These are phyloP conservation scores for Penicillium flavigenum DNA, from an alignment of 495 filamentous ascomycete genomes.

Conservation along the genomic window DNA sequence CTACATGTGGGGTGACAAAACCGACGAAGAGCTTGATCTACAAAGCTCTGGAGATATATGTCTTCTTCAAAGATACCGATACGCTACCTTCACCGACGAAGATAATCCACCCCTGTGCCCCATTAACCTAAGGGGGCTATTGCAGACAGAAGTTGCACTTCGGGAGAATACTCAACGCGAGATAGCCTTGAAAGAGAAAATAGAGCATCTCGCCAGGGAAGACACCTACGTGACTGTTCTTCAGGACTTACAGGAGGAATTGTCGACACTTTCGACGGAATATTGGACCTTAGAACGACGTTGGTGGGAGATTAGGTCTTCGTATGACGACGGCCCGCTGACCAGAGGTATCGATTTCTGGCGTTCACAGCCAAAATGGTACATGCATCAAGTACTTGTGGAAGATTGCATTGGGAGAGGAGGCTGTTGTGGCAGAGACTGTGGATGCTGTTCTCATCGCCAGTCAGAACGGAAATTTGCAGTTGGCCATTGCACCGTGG, in stretches of 20 bases:
- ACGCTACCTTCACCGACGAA: not conserved
- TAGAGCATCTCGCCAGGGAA: not conserved
- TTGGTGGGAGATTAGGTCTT: conserved; percentile 5
- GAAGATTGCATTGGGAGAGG: conserved; percentile 11
- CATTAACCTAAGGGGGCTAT: not conserved
- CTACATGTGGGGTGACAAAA: not conserved
- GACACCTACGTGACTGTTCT: not conserved
- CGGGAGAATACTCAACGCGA: conserved; percentile 12
- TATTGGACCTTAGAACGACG: not conserved
- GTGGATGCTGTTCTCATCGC: conserved; percentile 10
- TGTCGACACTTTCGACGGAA: not conserved
- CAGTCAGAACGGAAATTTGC: conserved; percentile 1
- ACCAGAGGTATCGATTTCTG: conserved; percentile 7
- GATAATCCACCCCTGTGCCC: not conserved
- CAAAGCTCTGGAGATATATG: not conserved
- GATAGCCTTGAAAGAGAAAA: conserved; percentile 7
- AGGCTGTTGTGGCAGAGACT: conserved; percentile 10
- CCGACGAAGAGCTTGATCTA: not conserved
- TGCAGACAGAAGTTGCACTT: conserved; percentile 5
- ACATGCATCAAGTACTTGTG: conserved; percentile 8
- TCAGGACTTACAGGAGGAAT: not conserved
- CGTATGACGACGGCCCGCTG: not conserved
- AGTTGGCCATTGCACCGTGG: conserved; percentile 11
- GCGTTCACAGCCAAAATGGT: conserved; percentile 11
- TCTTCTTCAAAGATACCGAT: conserved; percentile 4